Evolutionary conservation across 257 asterid genomes (phyloP), one percentile per base, ranked within the genome.

Genomic region (Rubia yunnanensis): DNA sequence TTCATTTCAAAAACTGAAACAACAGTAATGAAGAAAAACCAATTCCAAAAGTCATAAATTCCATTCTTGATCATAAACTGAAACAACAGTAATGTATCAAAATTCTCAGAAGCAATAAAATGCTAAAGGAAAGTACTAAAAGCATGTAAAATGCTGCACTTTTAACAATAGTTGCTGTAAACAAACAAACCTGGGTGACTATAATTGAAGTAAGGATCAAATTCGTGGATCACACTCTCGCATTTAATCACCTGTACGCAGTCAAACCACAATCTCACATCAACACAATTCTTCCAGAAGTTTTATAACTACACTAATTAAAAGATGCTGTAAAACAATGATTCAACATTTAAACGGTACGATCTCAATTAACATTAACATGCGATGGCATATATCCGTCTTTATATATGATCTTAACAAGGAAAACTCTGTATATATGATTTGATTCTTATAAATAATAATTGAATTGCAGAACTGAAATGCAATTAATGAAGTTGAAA

Each of bases 31-130:
- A n/a, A n/a, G n/a, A n/a, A n/a, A 83, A 94, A 94, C 97, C 97
- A 94, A 63, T 94, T 94, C 99, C 99, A 94, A 72, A 94, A 94
- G 88, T 94, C 98, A 75, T 94, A 94, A 38, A 94, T 94, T 69
- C 99, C 99, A 84, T 77, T 82, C 82, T 94, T 94, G 26, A 73
- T 73, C 54, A 94, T 91, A 85, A 52, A 90, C 98, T 94, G 98
- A 85, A 85, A 76, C 74, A 76, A 73, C 24, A 82, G 70, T 72
- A 35, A 58, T 26, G 31, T 70, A 80, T 84, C 75, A 82, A 61
- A 36, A 49, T 68, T 34, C 57, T 41, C 6, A 3, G 0, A 48
- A 58, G 34, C 39, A 58, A 23, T 32, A 39, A 66, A 22, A 28
- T 22, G 68, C 53, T n/a, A 27, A 28, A 15, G 22, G 22, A 20